Conservation (phyloP, 2,329 filamentous ascomycete genomes). For the Laburnicola sp. region DNA sequence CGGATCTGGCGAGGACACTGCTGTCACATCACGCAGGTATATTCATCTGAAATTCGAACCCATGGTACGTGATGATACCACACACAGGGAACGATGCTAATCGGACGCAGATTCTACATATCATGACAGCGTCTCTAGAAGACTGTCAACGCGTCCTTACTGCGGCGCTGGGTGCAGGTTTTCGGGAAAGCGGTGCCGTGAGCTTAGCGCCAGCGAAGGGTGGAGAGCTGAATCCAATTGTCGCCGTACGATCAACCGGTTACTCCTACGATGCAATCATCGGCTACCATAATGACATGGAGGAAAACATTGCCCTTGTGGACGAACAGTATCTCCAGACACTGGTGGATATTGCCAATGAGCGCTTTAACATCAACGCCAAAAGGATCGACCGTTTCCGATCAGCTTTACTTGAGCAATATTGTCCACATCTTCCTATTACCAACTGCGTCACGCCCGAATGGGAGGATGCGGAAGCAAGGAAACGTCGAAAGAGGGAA, state of each 20-base stretch:
- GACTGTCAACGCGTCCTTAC: slow-evolving; percentile 76
- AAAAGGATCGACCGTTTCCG: slow-evolving; percentile 69
- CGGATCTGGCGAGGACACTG: slow-evolving; percentile 1
- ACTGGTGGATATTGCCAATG: slow-evolving; percentile 71
- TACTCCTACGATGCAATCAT: slow-evolving; percentile 81
- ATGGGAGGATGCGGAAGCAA: slow-evolving; percentile 47
- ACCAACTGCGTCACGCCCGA: slow-evolving; percentile 24
- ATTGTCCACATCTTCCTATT: not conserved
- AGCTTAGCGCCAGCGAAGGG: slow-evolving; percentile 55
- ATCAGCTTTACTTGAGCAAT: slow-evolving; percentile 50
- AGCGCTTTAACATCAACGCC: slow-evolving; percentile 70
- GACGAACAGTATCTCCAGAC: slow-evolving; percentile 67
- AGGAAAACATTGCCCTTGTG: slow-evolving; percentile 57
- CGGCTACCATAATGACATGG: slow-evolving; percentile 54
- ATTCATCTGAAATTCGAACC: slow-evolving; percentile 93
- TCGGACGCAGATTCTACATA: slow-evolving; percentile 74
- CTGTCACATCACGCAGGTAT: slow-evolving; percentile 45
- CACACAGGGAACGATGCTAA: slow-evolving; percentile 21
- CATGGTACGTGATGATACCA: slow-evolving; percentile 65
- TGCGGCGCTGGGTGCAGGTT: slow-evolving; percentile 78
- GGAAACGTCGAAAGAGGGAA: slow-evolving; percentile 46
- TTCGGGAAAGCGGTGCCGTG: slow-evolving; percentile 85
- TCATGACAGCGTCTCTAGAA: slow-evolving; percentile 73
- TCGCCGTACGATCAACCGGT: slow-evolving; percentile 83
- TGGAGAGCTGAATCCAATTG: slow-evolving; percentile 66